Percentiles rank a stretch among this genome's conserved stretches.
phyloP scores from a whole-genome alignment of 306 rosid genomes.

The Malus sylvestris region DNA sequence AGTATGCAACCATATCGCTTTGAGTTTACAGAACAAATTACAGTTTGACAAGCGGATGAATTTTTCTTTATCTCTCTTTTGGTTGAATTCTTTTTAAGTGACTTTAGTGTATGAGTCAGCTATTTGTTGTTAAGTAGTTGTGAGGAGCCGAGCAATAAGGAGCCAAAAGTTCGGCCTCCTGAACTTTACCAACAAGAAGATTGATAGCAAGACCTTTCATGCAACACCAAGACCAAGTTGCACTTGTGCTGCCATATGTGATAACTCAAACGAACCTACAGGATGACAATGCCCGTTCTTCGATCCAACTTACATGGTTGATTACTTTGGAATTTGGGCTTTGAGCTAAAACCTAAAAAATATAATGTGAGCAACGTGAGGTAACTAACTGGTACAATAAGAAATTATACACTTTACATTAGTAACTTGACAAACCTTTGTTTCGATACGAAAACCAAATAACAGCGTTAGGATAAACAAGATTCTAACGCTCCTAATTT shows the following conservation, averaged over 20 bases:
- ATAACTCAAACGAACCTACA: neutral
- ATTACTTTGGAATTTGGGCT: too few relatives aligned
- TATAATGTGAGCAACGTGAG: neutral
- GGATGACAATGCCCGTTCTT: neutral
- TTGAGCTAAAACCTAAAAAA: neutral
- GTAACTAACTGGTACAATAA: neutral
- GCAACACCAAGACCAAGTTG: too few relatives aligned
- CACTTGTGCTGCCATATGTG: neutral
- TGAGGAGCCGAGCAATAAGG: too few relatives aligned
- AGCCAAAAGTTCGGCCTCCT: too few relatives aligned
- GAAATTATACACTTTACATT: neutral
- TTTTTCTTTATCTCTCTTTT: too few relatives aligned
- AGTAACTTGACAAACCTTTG: neutral
- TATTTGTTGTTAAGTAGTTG: too few relatives aligned
- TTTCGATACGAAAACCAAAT: too few relatives aligned
- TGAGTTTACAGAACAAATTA: neutral
- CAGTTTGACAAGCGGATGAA: neutral
- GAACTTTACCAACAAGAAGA: too few relatives aligned
- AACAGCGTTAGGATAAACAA: neutral
- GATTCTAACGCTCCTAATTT: too few relatives aligned
- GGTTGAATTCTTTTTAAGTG: too few relatives aligned
- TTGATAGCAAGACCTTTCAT: too few relatives aligned
- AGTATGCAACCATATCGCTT: too few relatives aligned
- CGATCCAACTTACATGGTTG: neutral
- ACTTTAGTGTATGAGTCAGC: neutral